Evolutionary conservation across 2,329 filamentous ascomycete species (phyloP), one percentile per base, ranked within the genome.

Genomic region (Golovinomyces cichoracearum): DNA sequence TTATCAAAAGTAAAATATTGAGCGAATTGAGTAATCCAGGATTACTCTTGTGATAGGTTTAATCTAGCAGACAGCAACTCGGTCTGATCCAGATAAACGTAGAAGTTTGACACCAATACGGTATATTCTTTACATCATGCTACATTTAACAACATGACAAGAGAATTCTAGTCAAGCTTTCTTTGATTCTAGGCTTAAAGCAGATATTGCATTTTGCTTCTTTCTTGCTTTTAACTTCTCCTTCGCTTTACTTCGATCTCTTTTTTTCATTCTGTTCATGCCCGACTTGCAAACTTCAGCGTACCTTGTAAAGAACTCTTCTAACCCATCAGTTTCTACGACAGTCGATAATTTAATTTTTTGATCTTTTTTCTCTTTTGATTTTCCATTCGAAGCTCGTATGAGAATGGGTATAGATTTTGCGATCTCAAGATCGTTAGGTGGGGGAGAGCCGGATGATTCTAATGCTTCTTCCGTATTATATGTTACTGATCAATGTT

Each of bases 251-350:
- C 80, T 93, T 60, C 85, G 74, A 65, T 95, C 88, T 56, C 90
- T 73, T 61, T 93, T 93, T 74, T 93, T 95, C 65, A 98, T 62
- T 6, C 79, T 78, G 45, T 73, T 71, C 85, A 95, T 94, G 5
- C 85, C 84, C 0, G 71, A 68, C 67, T 93, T 94, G 65, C 86
- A 94, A 2, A 85, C 71, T 56, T 95, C 90, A 21, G 85, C 86
- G 66, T 95, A 98, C 47, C 74, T 71, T 26, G 68, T 66, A 62
- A 85, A 98, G 60, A 98, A 98, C 0, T 63, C 67, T 48, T 92
- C 85, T 10, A 95, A 63, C 4, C 80, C 74, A 50, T 78, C 74
- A 0, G 80, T 74, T 49, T 80, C 71, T 0, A 95, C 85, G 0
- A 93, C 64, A 0, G 90, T 95, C 2, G 83, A 83, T 23, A 94